Base-by-base conservation (phyloP, 805 yeast species). In the Cyberlindnera petersonii region DNA sequence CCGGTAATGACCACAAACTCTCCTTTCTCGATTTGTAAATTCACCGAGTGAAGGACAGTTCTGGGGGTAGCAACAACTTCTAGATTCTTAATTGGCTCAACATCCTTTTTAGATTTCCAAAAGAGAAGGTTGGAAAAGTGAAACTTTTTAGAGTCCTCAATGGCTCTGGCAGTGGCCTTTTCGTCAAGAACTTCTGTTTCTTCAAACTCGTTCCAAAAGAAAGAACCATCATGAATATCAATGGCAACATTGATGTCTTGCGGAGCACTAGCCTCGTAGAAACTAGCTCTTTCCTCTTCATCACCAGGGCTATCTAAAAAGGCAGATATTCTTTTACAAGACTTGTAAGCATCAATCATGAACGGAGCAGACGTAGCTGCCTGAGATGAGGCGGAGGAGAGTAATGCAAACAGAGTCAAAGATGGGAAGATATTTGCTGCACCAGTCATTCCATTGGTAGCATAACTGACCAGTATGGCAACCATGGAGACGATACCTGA, bases 371-470 rank as follows among this genome's bases (percentile, higher is more conserved):
- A 3, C 86, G 88, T 34, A 76, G 62, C 63, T 77, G 62, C 46
- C 77, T 66, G 31, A 20, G 81, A 68, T 48, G 81, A 71, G 51
- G 75, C 81, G 28, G 68, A 64, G 13, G 81, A 61, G 47, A 83
- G 67, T n/a, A 74, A 68, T 50, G 72, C 74, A 62, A 82, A 82
- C 39, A 82, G 65, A 0, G 87, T 70, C 27, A 83, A 63, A 2
- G 91, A 82, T 1, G 89, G 67, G 54, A 83, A 83, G 22, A 83
- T 68, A 23, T 72, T 66, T 74, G 68, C 35, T 6, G 84, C 85
- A 4, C 85, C 75, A 39, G 65, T 66, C 46, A 53, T 47, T 27
- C 66, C 54, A 17, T 58, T 39, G 15, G 60, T 46, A 20, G 64
- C 66, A 40, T 58, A 64, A 40, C 68, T 57, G 1, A 65, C 58